Percentiles rank a stretch among this genome's conserved stretches.
These are phyloP conservation scores for Botrytis hyacinthi DNA, from an alignment of 2,329 filamentous ascomycete genomes.

Conservation along the genomic window DNA sequence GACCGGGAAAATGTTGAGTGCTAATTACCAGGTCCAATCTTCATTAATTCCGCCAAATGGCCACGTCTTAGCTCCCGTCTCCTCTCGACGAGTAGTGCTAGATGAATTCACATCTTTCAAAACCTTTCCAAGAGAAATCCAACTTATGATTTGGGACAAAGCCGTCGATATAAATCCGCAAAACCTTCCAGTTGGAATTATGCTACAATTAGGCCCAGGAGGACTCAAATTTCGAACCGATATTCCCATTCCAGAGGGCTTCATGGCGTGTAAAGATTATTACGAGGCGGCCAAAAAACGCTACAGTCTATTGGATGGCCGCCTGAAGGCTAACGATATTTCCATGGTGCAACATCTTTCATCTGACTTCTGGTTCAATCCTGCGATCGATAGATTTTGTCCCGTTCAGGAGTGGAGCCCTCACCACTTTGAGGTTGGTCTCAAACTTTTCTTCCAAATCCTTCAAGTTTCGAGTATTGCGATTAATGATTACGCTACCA, in stretches of 20 bases:
- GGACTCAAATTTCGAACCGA: neutral
- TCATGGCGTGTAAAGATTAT: neutral
- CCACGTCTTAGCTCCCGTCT: neutral
- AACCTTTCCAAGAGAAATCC: neutral
- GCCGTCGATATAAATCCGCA: neutral
- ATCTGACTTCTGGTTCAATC: neutral
- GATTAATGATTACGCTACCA: neutral
- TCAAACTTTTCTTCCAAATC: neutral
- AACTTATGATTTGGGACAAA: neutral
- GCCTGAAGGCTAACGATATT: neutral
- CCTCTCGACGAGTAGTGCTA: neutral
- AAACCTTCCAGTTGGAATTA: neutral
- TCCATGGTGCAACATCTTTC: neutral
- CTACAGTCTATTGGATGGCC: neutral
- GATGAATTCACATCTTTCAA: neutral
- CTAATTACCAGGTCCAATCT: neutral
- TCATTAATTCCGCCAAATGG: neutral
- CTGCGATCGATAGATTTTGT: neutral
- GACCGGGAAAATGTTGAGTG: neutral
- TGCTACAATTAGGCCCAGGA: neutral
- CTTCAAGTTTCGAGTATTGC: neutral
- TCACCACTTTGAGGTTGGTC: neutral
- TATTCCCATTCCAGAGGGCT: neutral
- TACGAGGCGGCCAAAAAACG: neutral
- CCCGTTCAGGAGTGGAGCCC: neutral